Base-by-base conservation (phyloP, 768 basidiomycete genomes). In the Auricularia auricula-judae region DNA sequence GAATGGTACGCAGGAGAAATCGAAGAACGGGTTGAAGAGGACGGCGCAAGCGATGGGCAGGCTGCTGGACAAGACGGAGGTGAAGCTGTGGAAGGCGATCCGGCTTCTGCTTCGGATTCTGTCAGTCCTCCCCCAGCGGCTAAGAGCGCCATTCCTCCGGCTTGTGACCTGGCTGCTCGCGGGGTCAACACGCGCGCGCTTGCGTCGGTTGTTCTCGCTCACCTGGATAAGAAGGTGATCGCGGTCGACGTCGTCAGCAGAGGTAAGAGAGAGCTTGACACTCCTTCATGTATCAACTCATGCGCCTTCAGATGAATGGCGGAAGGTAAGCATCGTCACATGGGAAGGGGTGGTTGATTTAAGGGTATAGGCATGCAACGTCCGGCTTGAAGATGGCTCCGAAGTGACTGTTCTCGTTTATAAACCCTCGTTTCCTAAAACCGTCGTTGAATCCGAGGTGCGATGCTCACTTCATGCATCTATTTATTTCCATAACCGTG, bases 161-260 rank as follows among this genome's bases (percentile, higher is more conserved):
- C 47, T 51, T 4, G 47, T 51, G 47, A 21, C 47, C 14, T 51
- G 18, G 47, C 18, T 51, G 21, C 47, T 51, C 47, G 47, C 47
- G 47, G 47, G 18, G 47, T 51, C 47, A 59, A 33, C 29, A 59
- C 56, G 34, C 34, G 56, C 47, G 64, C 62, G 10, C 66, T 72
- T 29, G 65, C 67, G 11, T 65, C 62, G 36, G 66, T 68, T 3
- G 70, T 72, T 44, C 62, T 63, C 36, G 61, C 63, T 29, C 64
- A 65, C 18, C 35, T 69, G 11, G 65, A 53, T 12, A 65, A 64
- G n/a, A 35, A 65, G 0, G 68, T 72, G 43, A 64, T 63, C 35
- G 63, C 66, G 29, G 68, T 71, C 62, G 71, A 72, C 67, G 61
- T 67, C 4, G 65, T 70, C 43, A 67, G 66, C 36, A 70, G 67